Percentiles rank a stretch among this genome's conserved stretches.
Conservation (phyloP, 768 basidiomycete genomes). For the Daedalea quercina region DNA sequence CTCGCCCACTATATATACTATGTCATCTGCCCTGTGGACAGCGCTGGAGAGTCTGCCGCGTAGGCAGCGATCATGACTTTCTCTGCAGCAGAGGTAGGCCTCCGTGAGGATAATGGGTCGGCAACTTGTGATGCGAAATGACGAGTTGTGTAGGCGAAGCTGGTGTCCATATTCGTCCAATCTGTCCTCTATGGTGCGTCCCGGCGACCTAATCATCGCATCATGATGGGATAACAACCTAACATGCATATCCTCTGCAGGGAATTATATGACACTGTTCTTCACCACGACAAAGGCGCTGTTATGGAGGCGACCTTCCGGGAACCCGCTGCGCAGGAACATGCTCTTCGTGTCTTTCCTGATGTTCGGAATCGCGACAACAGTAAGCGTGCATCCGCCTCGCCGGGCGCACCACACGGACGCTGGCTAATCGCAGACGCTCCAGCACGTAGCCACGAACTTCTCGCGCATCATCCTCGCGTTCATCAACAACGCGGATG, state of each 20-base stretch:
- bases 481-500: constrained; percentile 24
- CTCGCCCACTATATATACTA: too few relatives aligned
- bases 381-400: constrained; percentile 27
- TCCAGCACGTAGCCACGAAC: constrained; percentile 31
- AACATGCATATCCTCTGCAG: not conserved
- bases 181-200: constrained; percentile 3
- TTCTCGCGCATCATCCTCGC: constrained; percentile 29
- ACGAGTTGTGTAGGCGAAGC: not conserved
- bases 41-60: too few relatives aligned
- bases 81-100: constrained; percentile 5
- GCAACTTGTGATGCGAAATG: not conserved
- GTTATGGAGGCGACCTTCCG: not conserved
- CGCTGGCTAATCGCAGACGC: not conserved
- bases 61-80: not conserved
- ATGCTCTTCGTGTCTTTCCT: constrained; percentile 1
- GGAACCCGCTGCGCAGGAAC: not conserved
- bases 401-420: constrained; percentile 16
- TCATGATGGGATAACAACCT: not conserved
- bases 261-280: constrained; percentile 2
- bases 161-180: constrained; percentile 6
- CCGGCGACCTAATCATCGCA: too few relatives aligned
- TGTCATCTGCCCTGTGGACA: too few relatives aligned
- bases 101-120: too few relatives aligned
- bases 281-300: not conserved
- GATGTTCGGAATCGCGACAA: constrained; percentile 26